phyloP scores from a whole-genome alignment of 1,284 basidiomycete genomes.

The Melanopsichium pennsylvanicum region DNA sequence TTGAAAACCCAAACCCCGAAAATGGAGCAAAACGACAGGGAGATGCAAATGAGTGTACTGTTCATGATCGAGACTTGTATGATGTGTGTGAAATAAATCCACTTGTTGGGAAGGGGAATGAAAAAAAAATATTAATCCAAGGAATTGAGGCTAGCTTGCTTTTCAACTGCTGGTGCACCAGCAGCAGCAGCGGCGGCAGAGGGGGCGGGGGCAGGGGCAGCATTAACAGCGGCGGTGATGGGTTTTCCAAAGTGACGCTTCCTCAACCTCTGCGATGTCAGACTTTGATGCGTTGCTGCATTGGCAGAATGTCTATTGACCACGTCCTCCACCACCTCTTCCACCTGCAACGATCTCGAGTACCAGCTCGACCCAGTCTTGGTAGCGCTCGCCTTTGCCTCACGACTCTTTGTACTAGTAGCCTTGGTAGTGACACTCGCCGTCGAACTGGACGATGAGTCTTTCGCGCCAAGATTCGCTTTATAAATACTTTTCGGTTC shows the following conservation, averaged over 20 bases:
- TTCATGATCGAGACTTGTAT: too few relatives aligned
- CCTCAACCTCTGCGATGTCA: slow-evolving; percentile 7
- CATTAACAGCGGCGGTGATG: not conserved
- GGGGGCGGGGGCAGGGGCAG: too few relatives aligned
- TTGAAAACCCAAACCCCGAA: not conserved
- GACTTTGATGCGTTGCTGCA: slow-evolving; percentile 8
- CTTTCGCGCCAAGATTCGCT: slow-evolving; percentile 35
- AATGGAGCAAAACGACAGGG: not conserved
- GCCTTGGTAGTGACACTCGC: not conserved
- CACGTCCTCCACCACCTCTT: slow-evolving; percentile 1
- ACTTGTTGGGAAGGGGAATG: too few relatives aligned
- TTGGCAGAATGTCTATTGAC: slow-evolving; percentile 18
- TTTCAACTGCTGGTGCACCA: too few relatives aligned
- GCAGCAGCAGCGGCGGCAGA: too few relatives aligned
- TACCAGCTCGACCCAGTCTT: slow-evolving; percentile 7
- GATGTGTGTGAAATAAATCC: too few relatives aligned
- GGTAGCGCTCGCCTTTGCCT: slow-evolving; percentile 12
- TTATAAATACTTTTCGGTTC: slow-evolving; percentile 31
- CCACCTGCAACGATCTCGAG: slow-evolving; percentile 7
- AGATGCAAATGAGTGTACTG: slow-evolving; percentile 2
- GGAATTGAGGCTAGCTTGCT: slow-evolving; percentile 1
- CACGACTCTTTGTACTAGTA: slow-evolving; percentile 5
- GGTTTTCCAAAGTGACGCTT: slow-evolving; percentile 29
- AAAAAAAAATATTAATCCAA: slow-evolving; percentile 2
- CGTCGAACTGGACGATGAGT: not conserved